Base-by-base conservation (phyloP, 2,329 filamentous ascomycete species). In the Nigrospora oryzae region DNA sequence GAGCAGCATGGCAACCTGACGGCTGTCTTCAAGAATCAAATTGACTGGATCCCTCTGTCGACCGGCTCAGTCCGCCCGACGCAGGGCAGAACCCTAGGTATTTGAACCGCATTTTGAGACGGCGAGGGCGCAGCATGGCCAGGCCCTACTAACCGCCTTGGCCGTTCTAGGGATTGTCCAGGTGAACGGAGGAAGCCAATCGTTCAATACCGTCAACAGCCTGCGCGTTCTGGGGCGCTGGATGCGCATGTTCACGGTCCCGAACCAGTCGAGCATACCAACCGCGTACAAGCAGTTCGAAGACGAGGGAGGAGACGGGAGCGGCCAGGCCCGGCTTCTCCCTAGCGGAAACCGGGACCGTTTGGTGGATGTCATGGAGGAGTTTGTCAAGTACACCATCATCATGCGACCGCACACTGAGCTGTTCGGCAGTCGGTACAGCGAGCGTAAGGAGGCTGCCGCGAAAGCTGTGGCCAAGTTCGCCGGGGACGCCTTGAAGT, bases 221-320 rank as follows among this genome's bases (percentile, higher is more conserved):
- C 64, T 85, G n/a, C 71, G 81, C 0, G 72, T 84, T 11, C 67
- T 85, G 0, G 81, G 81, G 0, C 71, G 81, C 0, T 85, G 81
- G 81, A 84, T 84, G 80, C 71, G 79, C 36, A 83, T 84, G 79
- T 83, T 83, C 50, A 66, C 72, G 1, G 82, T 84, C 23, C 77
- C 79, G 0, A 85, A 85, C 55, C 81, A 85, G 57, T 77, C 72
- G 19, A 81, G 75, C 0, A 69, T 85, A 2, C 81, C 81, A 0
- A 74, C 67, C 56, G 82, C 80, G 0, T 84, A 79, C 49, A 83
- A 70, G 5, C 75, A 80, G 38, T 83, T 83, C 40, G 77, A 75
- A 3, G 63, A 68, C n/a, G 70, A 71, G 28, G 67, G 73, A 19
- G 73, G 69, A 39, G 31, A 31, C 19, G 44, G 44, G 1, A 37